phyloP scores from a whole-genome alignment of 225 moss, liverwort and hornwort genomes.

The Marchantia polymorpha region DNA sequence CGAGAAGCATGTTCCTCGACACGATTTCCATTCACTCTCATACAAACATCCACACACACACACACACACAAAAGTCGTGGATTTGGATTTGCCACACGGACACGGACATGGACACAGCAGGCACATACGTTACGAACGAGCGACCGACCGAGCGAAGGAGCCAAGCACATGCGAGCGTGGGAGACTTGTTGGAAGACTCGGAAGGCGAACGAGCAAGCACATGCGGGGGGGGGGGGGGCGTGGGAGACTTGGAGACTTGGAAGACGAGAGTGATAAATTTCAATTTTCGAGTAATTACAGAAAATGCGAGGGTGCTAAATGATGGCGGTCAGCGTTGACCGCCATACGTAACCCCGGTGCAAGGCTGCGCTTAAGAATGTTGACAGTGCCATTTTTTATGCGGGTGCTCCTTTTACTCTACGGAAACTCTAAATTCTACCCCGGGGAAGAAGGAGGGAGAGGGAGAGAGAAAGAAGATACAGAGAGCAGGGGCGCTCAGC shows the following conservation, averaged over 20 bases:
- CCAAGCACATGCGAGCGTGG: too few species aligned
- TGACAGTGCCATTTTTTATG: neutral
- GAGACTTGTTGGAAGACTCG: too few species aligned
- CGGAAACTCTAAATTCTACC: neutral
- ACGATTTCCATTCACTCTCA: neutral
- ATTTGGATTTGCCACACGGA: neutral
- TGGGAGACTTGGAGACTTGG: too few species aligned
- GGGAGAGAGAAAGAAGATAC: conserved; percentile 10
- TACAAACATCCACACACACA: neutral
- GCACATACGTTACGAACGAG: too few species aligned
- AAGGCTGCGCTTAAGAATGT: neutral
- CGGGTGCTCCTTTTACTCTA: neutral
- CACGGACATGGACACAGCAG: too few species aligned
- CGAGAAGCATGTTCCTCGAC: conserved; percentile 3
- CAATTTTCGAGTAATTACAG: neutral
- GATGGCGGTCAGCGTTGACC: neutral
- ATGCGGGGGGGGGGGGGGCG: too few species aligned
- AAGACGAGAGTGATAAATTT: too few species aligned
- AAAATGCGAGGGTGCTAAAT: neutral
- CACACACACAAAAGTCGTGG: neutral
- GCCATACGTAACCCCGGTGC: neutral
- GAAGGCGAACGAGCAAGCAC: too few species aligned
- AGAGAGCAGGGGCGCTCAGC: neutral
- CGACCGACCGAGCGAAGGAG: too few species aligned
- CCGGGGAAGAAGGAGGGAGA: conserved; percentile 14